Evolutionary conservation across 2,329 filamentous ascomycete genomes (phyloP).

Genomic region (Paracoccidioides brasiliensis): DNA sequence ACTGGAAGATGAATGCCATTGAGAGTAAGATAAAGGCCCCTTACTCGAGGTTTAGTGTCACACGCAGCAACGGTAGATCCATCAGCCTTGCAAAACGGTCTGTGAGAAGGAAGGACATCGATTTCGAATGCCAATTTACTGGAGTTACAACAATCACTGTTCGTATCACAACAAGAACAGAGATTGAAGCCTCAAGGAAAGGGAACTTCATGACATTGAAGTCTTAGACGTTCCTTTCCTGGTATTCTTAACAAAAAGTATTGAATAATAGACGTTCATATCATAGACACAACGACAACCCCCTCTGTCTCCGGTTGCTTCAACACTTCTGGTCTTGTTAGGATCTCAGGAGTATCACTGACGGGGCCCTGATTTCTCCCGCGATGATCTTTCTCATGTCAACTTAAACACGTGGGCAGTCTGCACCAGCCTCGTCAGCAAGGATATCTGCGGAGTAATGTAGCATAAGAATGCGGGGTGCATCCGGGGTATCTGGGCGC

Average conservation of each 20-base stretch:
- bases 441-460: not conserved
- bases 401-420: not conserved
- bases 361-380: no score
- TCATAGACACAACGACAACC: no score
- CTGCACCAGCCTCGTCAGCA: not conserved
- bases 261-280: no score
- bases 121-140: constrained; percentile 28
- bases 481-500: not conserved
- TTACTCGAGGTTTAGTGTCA: not conserved
- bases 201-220: not conserved
- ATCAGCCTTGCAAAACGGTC: constrained; percentile 33
- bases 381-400: not conserved
- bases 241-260: not conserved
- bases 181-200: not conserved
- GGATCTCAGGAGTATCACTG: no score
- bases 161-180: not conserved
- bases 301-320: no score
- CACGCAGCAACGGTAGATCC: constrained; percentile 15
- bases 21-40: not conserved
- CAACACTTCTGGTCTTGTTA: no score
- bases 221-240: not conserved
- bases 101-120: constrained; percentile 36
- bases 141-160: constrained; percentile 14
- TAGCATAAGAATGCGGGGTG: not conserved
- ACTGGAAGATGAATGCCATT: not conserved